Base-by-base conservation (phyloP, 306 rosid genomes). In the Dalbergia oliveri region DNA sequence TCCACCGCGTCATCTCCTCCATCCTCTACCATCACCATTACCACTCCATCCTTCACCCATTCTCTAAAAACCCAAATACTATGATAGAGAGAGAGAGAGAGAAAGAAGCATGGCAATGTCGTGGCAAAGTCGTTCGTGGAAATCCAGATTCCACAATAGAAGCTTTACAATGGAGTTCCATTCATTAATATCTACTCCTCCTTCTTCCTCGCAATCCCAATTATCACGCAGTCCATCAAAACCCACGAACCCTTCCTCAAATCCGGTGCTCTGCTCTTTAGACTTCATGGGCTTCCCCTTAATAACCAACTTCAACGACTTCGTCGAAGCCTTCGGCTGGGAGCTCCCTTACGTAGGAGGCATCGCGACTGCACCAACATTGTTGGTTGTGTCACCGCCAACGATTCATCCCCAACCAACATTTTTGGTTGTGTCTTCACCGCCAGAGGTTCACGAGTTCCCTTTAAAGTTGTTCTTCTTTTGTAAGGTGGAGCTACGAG, bases 401-500 rank as follows among this genome's bases (percentile, higher is more conserved):
- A 95, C 31, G 98, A 93, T 49, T 93, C 98, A 95, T 93, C 82
- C 92, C 94, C n/a, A n/a, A n/a, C n/a, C n/a, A n/a, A n/a, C n/a
- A n/a, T n/a, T n/a, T n/a, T n/a, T n/a, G n/a, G n/a, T n/a, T n/a
- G n/a, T n/a, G n/a, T 0, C 90, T 93, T 72, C 98, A 95, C 81
- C 97, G 89, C 50, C 98, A 93, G 81, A 92, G 97, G 94, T 95
- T 62, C 93, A 97, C 0, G 90, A 90, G 75, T 95, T 89, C 41
- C 98, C 99, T 1, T 82, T 92, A 16, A 95, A 90, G 34, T 3
- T 93, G 87, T 93, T 91, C 47, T 95, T 94, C 89, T 94, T 88
- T 87, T 91, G 95, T 61, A 95, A 94, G 75, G 88, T 88, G n/a
- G 94, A 91, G 76, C 98, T 1, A 79, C 18, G 44, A 80, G 86